Evolutionary conservation across 2,329 filamentous ascomycete species (phyloP), one percentile per base, ranked within the genome.

Genomic region (Myriosclerotinia duriaeana): DNA sequence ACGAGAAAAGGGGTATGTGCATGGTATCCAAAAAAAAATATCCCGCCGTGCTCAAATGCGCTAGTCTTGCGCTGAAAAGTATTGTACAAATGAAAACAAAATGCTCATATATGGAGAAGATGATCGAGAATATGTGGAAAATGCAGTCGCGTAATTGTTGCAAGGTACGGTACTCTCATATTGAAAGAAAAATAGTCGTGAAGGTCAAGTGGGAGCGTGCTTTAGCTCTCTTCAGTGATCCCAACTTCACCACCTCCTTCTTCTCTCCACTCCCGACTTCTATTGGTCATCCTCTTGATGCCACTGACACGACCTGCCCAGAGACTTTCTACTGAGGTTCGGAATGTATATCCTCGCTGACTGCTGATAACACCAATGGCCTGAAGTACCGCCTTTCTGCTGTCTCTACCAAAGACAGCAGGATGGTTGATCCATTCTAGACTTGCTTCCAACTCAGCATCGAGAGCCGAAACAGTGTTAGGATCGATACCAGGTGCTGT

Each of bases 381-480:
- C 78, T 99, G 95, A 34, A 99, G 83, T 2, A 99, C 93, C 5
- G 94, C 92, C 81, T 99, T 99, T 74, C 95, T 89, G 67, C 91
- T 95, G 77, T 99, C 95, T 48, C 95, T 88, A 11, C 91, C 89
- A 76, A 99, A 99, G 2, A 98, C 92, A 2, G 93, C 93, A 1
- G 95, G 95, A 75, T 99, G 95, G 76, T 90, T 93, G 78, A 99
- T 98, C 95, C 95, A 99, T 79, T 99, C 95, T 20, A 99, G 81
- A 61, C 91, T 92, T 44, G 91, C 87, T 77, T 97, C 92, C 44
- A 99, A 85, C 78, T 99, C 95, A 0, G 91, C 87, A 77, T 99
- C 95, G 22, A 99, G 86, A 2, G 95, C 93, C 34, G 87, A 83
- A 74, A 98, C 94, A 0, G 91, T 95, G 46, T 83, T 83, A 7